phyloP scores from a whole-genome alignment of 805 yeast genomes.

The Pichia kluyveri region DNA sequence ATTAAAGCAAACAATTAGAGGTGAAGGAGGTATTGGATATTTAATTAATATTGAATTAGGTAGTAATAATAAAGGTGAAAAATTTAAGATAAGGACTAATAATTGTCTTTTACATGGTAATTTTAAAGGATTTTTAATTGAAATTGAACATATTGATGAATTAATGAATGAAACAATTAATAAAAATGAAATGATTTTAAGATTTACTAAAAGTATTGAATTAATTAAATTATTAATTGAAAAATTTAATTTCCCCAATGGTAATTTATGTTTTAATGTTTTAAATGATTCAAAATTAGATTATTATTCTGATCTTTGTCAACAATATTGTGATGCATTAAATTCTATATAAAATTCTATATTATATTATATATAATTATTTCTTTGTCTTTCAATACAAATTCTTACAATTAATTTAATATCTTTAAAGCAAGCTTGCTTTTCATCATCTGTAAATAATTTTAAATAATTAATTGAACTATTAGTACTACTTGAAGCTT shows the following conservation, averaged over 20 bases:
- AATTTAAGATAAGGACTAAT: constrained; percentile 49
- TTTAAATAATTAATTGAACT: constrained; percentile 5
- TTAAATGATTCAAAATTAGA: constrained; percentile 29
- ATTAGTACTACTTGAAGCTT: constrained; percentile 9
- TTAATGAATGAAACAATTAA: constrained; percentile 8
- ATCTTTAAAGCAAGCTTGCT: constrained; percentile 21
- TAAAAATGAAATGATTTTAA: constrained; percentile 20
- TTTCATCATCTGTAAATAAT: constrained; percentile 20
- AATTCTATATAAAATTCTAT: not conserved
- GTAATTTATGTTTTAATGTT: constrained; percentile 29
- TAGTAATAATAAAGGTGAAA: constrained; percentile 27
- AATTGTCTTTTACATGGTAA: constrained; percentile 68
- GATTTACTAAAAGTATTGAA: constrained; percentile 26
- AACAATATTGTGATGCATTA: constrained; percentile 31
- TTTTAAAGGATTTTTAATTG: constrained; percentile 62
- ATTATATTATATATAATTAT: not conserved
- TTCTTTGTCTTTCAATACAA: constrained; percentile 27
- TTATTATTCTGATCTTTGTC: constrained; percentile 29
- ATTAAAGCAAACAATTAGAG: constrained; percentile 57
- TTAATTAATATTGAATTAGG: constrained; percentile 32
- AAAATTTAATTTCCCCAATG: constrained; percentile 27
- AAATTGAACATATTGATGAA: constrained; percentile 36
- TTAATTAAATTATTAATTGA: constrained; percentile 26
- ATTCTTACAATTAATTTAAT: constrained; percentile 26
- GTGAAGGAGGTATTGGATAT: constrained; percentile 67